A percentile compares a stretch with the other conserved stretches of the same genome.
phyloP scores from a whole-genome alignment of 139 green algal genomes.

The Deuterostichococcus epilithicus region DNA sequence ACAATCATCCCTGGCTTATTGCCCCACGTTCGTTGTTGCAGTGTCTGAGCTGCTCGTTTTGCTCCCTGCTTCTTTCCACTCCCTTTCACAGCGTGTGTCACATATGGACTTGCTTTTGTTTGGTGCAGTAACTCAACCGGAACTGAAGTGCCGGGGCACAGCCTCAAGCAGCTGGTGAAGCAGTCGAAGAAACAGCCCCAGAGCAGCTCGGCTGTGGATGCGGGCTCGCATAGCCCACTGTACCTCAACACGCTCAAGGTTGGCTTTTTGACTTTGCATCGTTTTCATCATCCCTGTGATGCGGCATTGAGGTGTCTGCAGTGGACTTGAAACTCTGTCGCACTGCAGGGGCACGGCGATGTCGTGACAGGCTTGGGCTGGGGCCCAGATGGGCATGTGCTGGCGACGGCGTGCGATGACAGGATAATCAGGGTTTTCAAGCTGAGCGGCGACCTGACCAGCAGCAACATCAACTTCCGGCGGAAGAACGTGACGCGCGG shows the following conservation, averaged over 20 bases:
- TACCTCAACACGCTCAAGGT: conserved; percentile 22
- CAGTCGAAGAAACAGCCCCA: conserved; percentile 1
- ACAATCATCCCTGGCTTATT: not conserved
- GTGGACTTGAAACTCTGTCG: not conserved
- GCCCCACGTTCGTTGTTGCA: conserved; percentile 2
- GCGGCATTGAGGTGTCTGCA: not conserved
- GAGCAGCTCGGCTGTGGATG: not conserved
- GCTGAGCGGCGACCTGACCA: conserved; percentile 4
- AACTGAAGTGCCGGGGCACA: conserved; percentile 1
- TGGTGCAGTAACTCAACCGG: not conserved
- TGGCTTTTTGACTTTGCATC: not conserved
- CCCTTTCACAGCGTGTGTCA: not conserved
- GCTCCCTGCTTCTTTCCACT: not conserved
- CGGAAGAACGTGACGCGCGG: conserved; percentile 16
- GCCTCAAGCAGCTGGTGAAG: conserved; percentile 16
- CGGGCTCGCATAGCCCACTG: conserved; percentile 10
- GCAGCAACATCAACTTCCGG: conserved; percentile 25
- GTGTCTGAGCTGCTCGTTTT: not conserved
- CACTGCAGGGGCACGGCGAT: conserved; percentile 25
- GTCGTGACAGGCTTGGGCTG: conserved; percentile 14
- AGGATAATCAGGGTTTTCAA: conserved; percentile 21
- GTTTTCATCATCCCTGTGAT: not conserved
- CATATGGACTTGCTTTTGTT: not conserved
- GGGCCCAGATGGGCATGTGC: conserved; percentile 2
- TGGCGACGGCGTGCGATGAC: conserved; percentile 31